Evolutionary conservation across 176 grass and related monocot genomes (phyloP).

Genomic region (Ananas comosus): DNA sequence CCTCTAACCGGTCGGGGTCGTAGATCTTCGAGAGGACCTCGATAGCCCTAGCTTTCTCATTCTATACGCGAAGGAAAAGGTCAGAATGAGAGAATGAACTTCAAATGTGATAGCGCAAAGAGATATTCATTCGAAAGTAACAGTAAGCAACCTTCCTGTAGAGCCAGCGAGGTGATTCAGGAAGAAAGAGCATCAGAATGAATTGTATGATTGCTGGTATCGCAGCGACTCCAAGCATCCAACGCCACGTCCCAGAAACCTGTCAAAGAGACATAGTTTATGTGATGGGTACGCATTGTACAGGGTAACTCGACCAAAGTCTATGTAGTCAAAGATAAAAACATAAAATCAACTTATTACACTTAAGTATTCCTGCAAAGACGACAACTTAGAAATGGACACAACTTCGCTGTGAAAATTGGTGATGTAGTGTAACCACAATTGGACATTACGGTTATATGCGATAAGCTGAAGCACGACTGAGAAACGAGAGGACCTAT

Average conservation of each 20-base stretch:
- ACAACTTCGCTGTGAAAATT: too few relatives aligned
- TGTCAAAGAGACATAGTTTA: conserved; percentile 10
- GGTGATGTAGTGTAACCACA: too few relatives aligned
- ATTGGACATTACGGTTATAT: too few relatives aligned
- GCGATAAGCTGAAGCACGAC: too few relatives aligned
- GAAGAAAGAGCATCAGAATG: conserved; percentile 74
- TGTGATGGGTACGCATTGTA: background rate
- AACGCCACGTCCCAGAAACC: conserved; percentile 96
- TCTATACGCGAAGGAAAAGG: conserved; percentile 20
- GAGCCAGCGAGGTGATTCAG: conserved; percentile 97
- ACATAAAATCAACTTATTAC: background rate
- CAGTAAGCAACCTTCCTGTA: conserved; percentile 64
- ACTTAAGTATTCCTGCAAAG: too few relatives aligned
- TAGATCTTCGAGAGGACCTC: conserved; percentile 74
- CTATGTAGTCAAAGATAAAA: background rate
- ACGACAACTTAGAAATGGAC: too few relatives aligned
- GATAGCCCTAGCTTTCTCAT: conserved; percentile 77
- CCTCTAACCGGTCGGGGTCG: conserved; percentile 52
- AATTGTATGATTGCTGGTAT: conserved; percentile 85
- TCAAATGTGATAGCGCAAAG: background rate
- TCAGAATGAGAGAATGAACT: background rate
- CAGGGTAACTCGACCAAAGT: background rate
- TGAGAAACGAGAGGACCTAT: too few relatives aligned
- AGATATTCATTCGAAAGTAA: background rate
- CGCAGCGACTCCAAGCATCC: conserved; percentile 94